Percentiles rank a stretch among this genome's conserved stretches.
Evolutionary conservation across 352 stramenopile species (phyloP).

Genomic region (Elongisporangium anandrum): DNA sequence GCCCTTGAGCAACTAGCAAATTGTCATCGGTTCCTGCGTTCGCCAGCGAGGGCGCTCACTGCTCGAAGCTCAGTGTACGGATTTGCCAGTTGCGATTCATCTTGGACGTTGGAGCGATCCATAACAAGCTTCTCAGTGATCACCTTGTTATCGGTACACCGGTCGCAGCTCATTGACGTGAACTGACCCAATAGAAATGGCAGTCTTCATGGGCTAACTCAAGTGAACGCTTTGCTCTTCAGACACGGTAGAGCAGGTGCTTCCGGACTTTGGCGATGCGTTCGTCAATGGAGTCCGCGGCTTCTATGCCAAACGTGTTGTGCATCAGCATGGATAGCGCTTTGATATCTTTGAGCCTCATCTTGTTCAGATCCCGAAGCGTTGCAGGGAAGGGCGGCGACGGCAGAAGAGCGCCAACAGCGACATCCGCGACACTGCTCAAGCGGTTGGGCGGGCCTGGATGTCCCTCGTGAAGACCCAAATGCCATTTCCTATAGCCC

Average conservation of each 20-base stretch:
- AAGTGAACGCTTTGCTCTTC: too few species aligned
- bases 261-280: neutral
- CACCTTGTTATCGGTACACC: too few species aligned
- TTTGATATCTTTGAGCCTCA: neutral
- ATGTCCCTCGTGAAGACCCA: neutral
- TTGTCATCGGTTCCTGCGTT: too few species aligned
- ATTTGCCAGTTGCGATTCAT: too few species aligned
- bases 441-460: neutral
- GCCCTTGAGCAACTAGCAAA: too few species aligned
- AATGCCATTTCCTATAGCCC: neutral
- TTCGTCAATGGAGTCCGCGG: neutral
- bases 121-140: too few species aligned
- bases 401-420: neutral
- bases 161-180: too few species aligned
- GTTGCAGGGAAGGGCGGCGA: neutral
- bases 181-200: too few species aligned
- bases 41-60: too few species aligned
- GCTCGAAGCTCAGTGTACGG: too few species aligned
- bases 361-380: neutral
- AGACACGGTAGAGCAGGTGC: neutral
- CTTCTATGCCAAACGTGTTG: neutral
- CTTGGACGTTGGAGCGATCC: too few species aligned
- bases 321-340: neutral
- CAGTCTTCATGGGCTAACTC: too few species aligned
- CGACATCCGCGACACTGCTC: neutral